These are phyloP conservation scores for Talaromyces proteolyticus DNA, from an alignment of 495 filamentous ascomycete genomes.

Conservation along the genomic window DNA sequence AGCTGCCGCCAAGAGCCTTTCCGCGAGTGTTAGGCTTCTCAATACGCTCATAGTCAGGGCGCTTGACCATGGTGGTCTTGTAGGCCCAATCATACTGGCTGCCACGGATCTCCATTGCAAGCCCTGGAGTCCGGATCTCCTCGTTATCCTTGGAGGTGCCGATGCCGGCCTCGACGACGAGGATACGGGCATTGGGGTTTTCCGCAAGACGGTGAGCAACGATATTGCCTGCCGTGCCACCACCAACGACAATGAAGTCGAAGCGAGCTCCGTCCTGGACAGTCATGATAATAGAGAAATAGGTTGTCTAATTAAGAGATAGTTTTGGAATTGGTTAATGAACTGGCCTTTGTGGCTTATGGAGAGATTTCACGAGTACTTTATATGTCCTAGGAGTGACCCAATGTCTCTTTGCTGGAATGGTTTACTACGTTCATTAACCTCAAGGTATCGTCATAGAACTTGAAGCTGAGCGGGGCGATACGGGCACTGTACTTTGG, in stretches of 20 bases:
- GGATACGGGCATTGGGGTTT: slow-evolving; percentile 24
- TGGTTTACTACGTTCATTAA: background rate
- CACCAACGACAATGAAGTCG: slow-evolving; percentile 50
- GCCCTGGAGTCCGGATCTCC: slow-evolving; percentile 35
- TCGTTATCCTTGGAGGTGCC: slow-evolving; percentile 34
- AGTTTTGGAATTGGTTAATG: no score
- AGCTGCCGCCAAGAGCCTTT: slow-evolving; percentile 52
- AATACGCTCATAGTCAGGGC: background rate
- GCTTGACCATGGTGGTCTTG: slow-evolving; percentile 11
- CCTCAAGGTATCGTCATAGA: no score
- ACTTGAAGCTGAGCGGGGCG: background rate
- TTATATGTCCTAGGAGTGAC: background rate
- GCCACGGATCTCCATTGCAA: slow-evolving; percentile 26
- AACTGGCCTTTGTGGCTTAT: background rate
- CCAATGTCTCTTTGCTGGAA: background rate
- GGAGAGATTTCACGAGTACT: background rate
- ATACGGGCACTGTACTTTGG: no score
- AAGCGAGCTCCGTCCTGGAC: slow-evolving; percentile 18
- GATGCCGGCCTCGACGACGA: slow-evolving; percentile 52
- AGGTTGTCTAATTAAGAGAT: background rate
- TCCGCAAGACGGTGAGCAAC: slow-evolving; percentile 43
- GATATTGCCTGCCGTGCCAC: slow-evolving; percentile 46
- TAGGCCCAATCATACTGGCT: slow-evolving; percentile 53
- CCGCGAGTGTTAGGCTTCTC: slow-evolving; percentile 34
- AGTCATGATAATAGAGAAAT: background rate